Evolutionary conservation across 495 filamentous ascomycete species (phyloP).

Genomic region (Penicillium ucsense): DNA sequence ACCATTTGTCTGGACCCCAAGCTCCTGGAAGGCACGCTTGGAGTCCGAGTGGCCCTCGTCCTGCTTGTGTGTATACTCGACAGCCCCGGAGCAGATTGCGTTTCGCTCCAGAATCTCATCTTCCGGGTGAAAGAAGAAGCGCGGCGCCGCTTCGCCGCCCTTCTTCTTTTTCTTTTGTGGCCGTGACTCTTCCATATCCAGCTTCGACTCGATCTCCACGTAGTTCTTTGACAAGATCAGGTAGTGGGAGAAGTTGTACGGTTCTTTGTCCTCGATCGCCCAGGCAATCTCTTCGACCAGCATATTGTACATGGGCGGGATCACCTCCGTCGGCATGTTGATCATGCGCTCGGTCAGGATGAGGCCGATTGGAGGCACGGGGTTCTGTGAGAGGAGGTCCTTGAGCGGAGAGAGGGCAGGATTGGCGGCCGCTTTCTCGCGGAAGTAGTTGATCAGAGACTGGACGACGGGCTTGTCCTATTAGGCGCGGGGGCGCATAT

Average conservation of each 20-base stretch:
- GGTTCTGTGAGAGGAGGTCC: constrained; percentile 43
- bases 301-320: constrained; percentile 96
- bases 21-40: constrained; percentile 87
- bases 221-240: constrained; percentile 86
- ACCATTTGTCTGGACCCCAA: constrained; percentile 77
- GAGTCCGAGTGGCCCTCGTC: constrained; percentile 75
- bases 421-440: constrained; percentile 44
- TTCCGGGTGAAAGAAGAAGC: constrained; percentile 93
- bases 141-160: constrained; percentile 34
- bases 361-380: constrained; percentile 58
- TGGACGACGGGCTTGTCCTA: constrained; percentile 60
- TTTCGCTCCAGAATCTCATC: constrained; percentile 80
- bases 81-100: constrained; percentile 53
- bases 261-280: constrained; percentile 84
- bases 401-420: constrained; percentile 44
- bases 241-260: constrained; percentile 89
- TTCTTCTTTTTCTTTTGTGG: constrained; percentile 73
- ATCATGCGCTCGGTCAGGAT: constrained; percentile 85
- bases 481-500: neutral
- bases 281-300: constrained; percentile 84
- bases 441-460: constrained; percentile 61
- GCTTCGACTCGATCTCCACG: constrained; percentile 69
- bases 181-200: constrained; percentile 60
- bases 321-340: constrained; percentile 86
- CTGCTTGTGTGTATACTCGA: constrained; percentile 66